Base-by-base conservation (phyloP, 2,329 filamentous ascomycete species). In the Massarina eburnea region DNA sequence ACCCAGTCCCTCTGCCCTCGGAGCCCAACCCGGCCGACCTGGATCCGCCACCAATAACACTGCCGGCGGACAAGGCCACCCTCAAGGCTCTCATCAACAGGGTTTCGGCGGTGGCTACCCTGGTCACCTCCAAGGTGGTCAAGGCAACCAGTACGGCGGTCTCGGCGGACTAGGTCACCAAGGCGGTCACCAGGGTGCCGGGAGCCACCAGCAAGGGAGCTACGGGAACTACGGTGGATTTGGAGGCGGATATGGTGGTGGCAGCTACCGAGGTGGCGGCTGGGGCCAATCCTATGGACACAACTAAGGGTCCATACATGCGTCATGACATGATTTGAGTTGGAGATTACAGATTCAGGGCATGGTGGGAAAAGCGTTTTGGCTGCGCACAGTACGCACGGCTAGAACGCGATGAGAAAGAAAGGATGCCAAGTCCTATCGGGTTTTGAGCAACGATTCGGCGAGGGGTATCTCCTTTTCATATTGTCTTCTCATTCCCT, bases 1-100 rank as follows among this genome's bases (percentile, higher is more conserved):
- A 9, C 81, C 83, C 21, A 84, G 81, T 53, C 82, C 82, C 20
- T 80, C 79, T 45, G 71, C 74, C 9, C 73, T 85, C 30, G 80
- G 80, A 37, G 61, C 65, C 29, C 82, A 84, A 62, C 80, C 80
- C 35, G 81, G 81, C 54, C 80, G 83, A 50, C 82, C 83, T 30
- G 81, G 80, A 33, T 85, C 82, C 29, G 81, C 82, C 7, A 79
- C 80, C 22, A 84, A 83, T 69, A 83, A 74, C 58, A 75, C 73
- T 19, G 76, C 74, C 30, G 76, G 76, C 35, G 67, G 65, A 62
- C 80, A 81, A 58, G 70, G 75, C 22, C 70, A 80, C 38, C 79
- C 80, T 37, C 76, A 80, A 41, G 79, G 80, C 63, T 75, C 72
- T 22, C 78, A 80, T 40, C 80, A 83, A 61, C 78, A 80, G 62